Evolutionary conservation across 2,329 filamentous ascomycete genomes (phyloP), one percentile per base, ranked within the genome.

Genomic region (Metarhizium sp.): DNA sequence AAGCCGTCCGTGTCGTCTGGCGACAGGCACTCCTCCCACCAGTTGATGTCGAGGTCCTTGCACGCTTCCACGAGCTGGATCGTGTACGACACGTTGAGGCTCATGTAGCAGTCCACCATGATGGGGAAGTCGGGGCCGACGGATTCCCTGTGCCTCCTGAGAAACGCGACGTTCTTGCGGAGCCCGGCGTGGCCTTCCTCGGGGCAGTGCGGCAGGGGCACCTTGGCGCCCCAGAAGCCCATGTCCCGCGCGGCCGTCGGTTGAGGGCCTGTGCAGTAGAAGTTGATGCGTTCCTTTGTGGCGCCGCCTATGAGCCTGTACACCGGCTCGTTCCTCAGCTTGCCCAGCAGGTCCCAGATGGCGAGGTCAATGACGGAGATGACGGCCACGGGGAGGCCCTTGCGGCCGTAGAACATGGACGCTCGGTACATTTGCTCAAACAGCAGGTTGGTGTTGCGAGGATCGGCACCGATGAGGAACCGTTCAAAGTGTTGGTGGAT

Each of bases 101-200:
- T 92, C 92, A 96, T 96, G 74, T 95, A 96, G 78, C 92, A 96
- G 74, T 96, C 92, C 5, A 96, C 92, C 78, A 95, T 92, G 61
- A 96, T 79, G 49, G 92, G 92, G 69, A 94, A 96, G 69, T 96
- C 88, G 0, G 90, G 88, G 0, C 92, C 92, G 47, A 96, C 87
- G 55, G 82, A 82, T 67, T 91, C 88, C 54, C 91, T 84, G 71
- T 96, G 90, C 71, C 89, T 86, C 62, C 86, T 84, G 51, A 96
- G 80, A 68, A 92, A 96, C 68, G 90, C 90, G 54, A 96, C 81
- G 68, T 96, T 96, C 78, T 95, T 95, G 68, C 82, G 81, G 64
- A 96, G 74, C 4, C 92, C 92, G 56, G 80, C 84, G 29, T 85
- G 84, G 5, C 91, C 92, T 67, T 96, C 92, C 51, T 92, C 91